Conservation (phyloP, 148 eudicot species). For the Mesembryanthemum crystallinum region DNA sequence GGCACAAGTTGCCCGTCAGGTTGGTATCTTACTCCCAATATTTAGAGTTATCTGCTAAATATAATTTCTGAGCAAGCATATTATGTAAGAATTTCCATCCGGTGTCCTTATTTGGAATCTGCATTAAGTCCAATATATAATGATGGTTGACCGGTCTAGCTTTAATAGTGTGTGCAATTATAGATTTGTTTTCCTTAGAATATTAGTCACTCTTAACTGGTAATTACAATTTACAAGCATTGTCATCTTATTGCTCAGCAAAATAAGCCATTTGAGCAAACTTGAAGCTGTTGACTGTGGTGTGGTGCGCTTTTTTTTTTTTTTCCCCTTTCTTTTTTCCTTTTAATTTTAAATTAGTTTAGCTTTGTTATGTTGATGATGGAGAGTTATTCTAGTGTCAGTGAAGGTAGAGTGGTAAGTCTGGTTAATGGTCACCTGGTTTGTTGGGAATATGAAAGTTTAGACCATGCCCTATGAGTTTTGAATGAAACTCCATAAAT, state of each 20-base stretch:
- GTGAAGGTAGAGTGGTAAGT: background rate
- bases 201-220: background rate
- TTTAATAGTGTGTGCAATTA: background rate
- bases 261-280: too few species aligned
- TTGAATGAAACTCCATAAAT: background rate
- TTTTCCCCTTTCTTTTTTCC: too few species aligned
- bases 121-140: background rate
- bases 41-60: background rate
- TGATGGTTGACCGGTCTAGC: background rate
- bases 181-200: background rate
- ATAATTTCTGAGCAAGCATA: background rate
- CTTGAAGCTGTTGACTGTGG: background rate
- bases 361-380: too few species aligned
- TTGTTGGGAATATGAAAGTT: background rate
- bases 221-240: background rate
- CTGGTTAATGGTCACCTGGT: background rate
- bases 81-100: too few species aligned
- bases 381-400: background rate
- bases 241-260: background rate
- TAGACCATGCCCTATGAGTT: background rate
- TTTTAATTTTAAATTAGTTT: too few species aligned
- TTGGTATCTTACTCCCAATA: constrained; percentile 31
- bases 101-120: background rate
- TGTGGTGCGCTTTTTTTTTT: too few species aligned
- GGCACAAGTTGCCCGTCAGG: constrained; percentile 81